These are phyloP conservation scores for Beta corolliflora DNA, from an alignment of 179 eudicot species.

Conservation along the genomic window DNA sequence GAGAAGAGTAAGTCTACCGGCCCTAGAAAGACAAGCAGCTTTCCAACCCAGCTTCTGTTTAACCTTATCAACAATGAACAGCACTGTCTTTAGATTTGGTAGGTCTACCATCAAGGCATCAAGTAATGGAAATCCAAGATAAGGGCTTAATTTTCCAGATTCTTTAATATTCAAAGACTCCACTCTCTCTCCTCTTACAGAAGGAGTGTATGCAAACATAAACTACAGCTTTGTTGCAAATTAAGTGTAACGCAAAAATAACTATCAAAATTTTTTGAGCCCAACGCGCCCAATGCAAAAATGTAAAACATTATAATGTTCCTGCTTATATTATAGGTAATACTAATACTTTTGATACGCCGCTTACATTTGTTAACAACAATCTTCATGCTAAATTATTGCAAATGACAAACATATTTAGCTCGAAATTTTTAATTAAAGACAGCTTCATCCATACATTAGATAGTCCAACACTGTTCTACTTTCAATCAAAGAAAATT, in stretches of 20 bases:
- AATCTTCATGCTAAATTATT: neutral
- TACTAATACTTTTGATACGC: neutral
- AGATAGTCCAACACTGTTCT: slow-evolving; percentile 5
- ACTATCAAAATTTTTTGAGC: neutral
- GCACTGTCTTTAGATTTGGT: slow-evolving; percentile 6
- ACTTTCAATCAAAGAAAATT: slow-evolving; percentile 8
- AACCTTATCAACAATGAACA: slow-evolving; percentile 5
- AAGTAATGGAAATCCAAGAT: neutral
- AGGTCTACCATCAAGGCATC: neutral
- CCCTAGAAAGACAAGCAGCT: slow-evolving; percentile 9
- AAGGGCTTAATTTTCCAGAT: neutral
- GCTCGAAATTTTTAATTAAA: slow-evolving; percentile 1
- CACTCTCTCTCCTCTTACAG: neutral
- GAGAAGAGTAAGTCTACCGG: slow-evolving; percentile 6
- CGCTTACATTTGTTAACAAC: slow-evolving; percentile 3
- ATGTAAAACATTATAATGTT: neutral
- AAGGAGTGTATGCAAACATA: neutral
- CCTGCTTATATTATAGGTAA: neutral
- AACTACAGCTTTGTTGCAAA: neutral
- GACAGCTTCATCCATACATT: slow-evolving; percentile 3
- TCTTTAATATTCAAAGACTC: neutral
- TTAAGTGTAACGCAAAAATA: neutral
- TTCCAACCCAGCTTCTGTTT: neutral
- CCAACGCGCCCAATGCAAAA: slow-evolving; percentile 5
- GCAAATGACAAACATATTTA: slow-evolving; percentile 8